These are phyloP conservation scores for Chlorella vulgaris DNA, from an alignment of 139 green algal genomes.

Conservation along the genomic window DNA sequence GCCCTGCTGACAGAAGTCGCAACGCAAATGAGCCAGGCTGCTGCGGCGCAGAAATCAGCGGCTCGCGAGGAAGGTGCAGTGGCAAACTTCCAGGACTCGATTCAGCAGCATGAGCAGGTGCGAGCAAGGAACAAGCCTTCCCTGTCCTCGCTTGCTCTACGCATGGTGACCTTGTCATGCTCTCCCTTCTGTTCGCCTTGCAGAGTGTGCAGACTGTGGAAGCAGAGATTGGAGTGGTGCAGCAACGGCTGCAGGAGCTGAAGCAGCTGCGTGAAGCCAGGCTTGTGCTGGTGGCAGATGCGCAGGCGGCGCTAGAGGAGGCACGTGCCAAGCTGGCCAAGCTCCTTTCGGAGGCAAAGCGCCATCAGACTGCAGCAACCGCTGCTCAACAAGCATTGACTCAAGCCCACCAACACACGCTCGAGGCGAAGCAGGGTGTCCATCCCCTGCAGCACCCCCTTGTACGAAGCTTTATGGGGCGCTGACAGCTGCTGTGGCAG, in stretches of 20 bases:
- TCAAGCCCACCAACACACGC: background rate
- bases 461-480: background rate
- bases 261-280: background rate
- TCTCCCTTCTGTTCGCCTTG: background rate
- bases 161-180: no score
- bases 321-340: slow-evolving; percentile 9
- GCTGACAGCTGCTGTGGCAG: no score
- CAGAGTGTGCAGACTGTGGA: slow-evolving; percentile 13
- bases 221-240: background rate
- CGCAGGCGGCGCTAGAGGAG: slow-evolving; percentile 14
- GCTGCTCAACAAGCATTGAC: slow-evolving; percentile 3
- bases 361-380: background rate
- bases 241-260: slow-evolving; percentile 13
- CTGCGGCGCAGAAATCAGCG: background rate
- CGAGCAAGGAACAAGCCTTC: no score
- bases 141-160: no score
- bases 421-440: background rate
- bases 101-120: background rate
- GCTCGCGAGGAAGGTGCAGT: background rate
- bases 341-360: slow-evolving; percentile 4
- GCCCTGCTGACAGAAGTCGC: background rate
- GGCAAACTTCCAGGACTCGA: background rate
- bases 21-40: background rate
- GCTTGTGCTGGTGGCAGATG: slow-evolving; percentile 18
- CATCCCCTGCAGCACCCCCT: slow-evolving; percentile 23